Base-by-base conservation (phyloP, 768 basidiomycete species). In the Rickenella mellea region DNA sequence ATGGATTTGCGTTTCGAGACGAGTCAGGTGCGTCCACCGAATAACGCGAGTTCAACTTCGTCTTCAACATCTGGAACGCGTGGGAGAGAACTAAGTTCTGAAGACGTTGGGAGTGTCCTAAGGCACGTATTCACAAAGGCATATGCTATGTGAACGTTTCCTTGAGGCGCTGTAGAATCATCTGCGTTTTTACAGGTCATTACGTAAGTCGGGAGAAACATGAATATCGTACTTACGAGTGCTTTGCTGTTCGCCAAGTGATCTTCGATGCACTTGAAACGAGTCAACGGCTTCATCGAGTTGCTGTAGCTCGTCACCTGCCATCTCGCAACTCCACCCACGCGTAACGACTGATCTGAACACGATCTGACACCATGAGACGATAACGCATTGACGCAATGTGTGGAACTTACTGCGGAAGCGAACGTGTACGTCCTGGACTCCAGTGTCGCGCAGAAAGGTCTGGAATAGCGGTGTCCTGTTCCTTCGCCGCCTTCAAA, bases 271-370 rank as follows among this genome's bases (percentile, higher is more conserved):
- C 82, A 49, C 76, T 74, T 1, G 70, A 63, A 55, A 86, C n/a
- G 86, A 61, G 11, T 73, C 55, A 45, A 71, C 78, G 0, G 81
- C 82, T 32, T 74, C 70, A 22, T 84, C 81, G 6, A 89, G 66
- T 50, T 88, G 81, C 15, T 65, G 58, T 60, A 87, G 76, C 3
- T 85, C 86, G 2, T 71, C 67, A 10, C 68, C 58, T 0, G 85
- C 86, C 9, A 88, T 56, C 0, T 80, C 74, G 1, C 79, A 83
- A 5, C 71, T 64, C 5, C 87, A 85, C 3, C 80, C 77, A 22
- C 81, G 73, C 2, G 80, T 83, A 2, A 83, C 86, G 15, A 89
- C 79, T 4, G 82, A 80, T 4, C 83, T 86, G 51, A 88, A 82
- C 12, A 88, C 79, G 8, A 85, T n/a, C n/a, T n/a, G n/a, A n/a